Percentiles rank a stretch among this genome's conserved stretches.
These are phyloP conservation scores for Tetrapisispora phaffii DNA, from an alignment of 805 yeast species.

Conservation along the genomic window DNA sequence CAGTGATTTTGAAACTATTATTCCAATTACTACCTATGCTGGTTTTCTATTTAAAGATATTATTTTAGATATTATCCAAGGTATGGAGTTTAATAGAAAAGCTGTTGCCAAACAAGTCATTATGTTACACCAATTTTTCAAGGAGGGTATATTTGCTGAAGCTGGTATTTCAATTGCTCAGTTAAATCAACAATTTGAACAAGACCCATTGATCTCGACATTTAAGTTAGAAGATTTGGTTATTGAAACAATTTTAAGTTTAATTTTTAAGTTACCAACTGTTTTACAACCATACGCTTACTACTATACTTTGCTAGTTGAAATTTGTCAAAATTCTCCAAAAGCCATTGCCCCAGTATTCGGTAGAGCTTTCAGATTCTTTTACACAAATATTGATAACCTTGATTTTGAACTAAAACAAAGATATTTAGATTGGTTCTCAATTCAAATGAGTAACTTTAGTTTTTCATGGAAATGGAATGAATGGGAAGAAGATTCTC, in stretches of 20 bases:
- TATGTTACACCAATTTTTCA: conserved; percentile 62
- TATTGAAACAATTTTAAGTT: conserved; percentile 68
- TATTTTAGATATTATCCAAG: conserved; percentile 61
- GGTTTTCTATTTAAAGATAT: conserved; percentile 67
- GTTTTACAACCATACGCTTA: conserved; percentile 62
- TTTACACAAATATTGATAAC: conserved; percentile 55
- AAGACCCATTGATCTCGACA: conserved; percentile 44
- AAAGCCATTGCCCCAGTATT: conserved; percentile 85
- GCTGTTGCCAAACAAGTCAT: conserved; percentile 80
- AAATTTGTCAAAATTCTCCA: conserved; percentile 76
- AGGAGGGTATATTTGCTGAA: conserved; percentile 51
- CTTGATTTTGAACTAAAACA: conserved; percentile 69
- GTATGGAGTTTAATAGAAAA: conserved; percentile 79
- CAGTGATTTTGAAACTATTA: conserved; percentile 58
- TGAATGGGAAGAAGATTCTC: conserved; percentile 70
- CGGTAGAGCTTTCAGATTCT: conserved; percentile 81
- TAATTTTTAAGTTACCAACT: conserved; percentile 65
- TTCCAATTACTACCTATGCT: conserved; percentile 40
- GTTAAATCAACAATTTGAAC: conserved; percentile 36
- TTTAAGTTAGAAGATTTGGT: conserved; percentile 90
- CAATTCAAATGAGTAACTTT: conserved; percentile 86
- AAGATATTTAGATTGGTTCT: conserved; percentile 80
- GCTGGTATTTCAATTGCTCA: conserved; percentile 75
- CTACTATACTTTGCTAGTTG: conserved; percentile 75
- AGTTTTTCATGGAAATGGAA: conserved; percentile 97